Evolutionary conservation across 192 early-diverging fungal species (phyloP), one percentile per base, ranked within the genome.

Genomic region (Chytriomyces sp.): DNA sequence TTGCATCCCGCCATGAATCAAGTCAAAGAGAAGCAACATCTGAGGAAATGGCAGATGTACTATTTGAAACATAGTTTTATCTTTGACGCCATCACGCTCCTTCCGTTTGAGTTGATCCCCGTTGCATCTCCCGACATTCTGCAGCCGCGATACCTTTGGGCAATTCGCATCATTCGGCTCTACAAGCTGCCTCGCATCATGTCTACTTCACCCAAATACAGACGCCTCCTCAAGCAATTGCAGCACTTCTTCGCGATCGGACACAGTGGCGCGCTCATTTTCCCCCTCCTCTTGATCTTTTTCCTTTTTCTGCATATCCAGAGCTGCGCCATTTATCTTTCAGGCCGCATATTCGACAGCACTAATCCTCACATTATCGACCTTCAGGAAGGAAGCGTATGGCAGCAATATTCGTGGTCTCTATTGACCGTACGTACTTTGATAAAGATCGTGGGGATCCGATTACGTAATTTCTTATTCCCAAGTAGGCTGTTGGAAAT

Each of bases 341-440:
- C 39, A 5, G 62, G 62, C 4, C 5, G 62, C 17, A 5, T 39
- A 8, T 49, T 49, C 28, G 62, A 52, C 4, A 44, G 39, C 2
- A 64, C 39, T 31, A 64, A 64, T 64, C 19, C 26, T 31, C 39
- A 64, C 17, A 64, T 64, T 28, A 5, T 22, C 14, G n/a, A 12
- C 10, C 49, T 22, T n/a, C 26, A 22, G 44, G 62, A 64, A 17
- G 44, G 10, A 6, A 14, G 19, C 4, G 39, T 64, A 5, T 39
- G n/a, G n/a, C 39, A 64, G 6, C 62, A 64, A 44, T 64, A 64
- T 2, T 10, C 49, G 12, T 64, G 62, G 62, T 64, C 62, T 5
- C 26, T 64, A 22, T 52, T 44, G 12, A 64, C 33, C n/a, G 62
- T 64, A 32, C 5, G 62, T 17, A 0, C 19, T 52, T 12, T 56